A percentile compares a stretch with the other conserved stretches of the same genome.
Evolutionary conservation across 768 basidiomycete genomes (phyloP).

Genomic region (Agrocybe praecox): DNA sequence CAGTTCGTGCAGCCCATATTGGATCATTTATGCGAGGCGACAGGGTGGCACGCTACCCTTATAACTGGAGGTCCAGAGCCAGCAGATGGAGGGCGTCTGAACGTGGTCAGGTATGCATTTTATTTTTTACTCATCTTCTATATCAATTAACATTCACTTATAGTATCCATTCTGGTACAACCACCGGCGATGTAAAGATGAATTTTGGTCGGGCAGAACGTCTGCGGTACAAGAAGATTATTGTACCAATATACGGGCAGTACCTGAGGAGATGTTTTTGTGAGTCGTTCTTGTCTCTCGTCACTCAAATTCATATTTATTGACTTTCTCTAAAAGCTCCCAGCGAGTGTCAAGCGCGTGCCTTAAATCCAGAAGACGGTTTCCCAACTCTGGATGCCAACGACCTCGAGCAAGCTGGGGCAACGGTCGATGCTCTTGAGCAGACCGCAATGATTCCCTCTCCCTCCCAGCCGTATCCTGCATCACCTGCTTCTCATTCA

Average conservation of each 20-base stretch:
- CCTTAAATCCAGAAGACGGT: background rate
- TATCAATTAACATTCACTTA: background rate
- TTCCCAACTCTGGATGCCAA: background rate
- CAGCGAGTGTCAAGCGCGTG: background rate
- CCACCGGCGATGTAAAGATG: background rate
- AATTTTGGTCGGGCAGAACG: constrained; percentile 5
- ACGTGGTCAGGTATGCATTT: background rate
- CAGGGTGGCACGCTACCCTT: constrained; percentile 1
- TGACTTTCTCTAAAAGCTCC: background rate
- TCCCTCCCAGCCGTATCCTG: background rate
- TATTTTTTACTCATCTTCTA: background rate
- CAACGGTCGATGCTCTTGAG: background rate
- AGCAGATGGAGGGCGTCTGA: background rate
- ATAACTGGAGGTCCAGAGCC: constrained; percentile 6
- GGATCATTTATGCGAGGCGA: background rate
- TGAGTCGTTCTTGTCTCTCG: background rate
- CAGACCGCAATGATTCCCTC: background rate
- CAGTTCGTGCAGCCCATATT: background rate
- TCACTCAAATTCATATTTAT: background rate
- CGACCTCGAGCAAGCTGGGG: background rate
- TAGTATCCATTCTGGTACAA: constrained; percentile 7
- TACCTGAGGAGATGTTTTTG: background rate
- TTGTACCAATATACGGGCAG: background rate
- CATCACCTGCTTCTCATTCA: too few species aligned
- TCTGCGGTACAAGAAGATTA: background rate